These are phyloP conservation scores for Pyrenochaeta sp. DNA, from an alignment of 2,329 filamentous ascomycete species.

Conservation along the genomic window DNA sequence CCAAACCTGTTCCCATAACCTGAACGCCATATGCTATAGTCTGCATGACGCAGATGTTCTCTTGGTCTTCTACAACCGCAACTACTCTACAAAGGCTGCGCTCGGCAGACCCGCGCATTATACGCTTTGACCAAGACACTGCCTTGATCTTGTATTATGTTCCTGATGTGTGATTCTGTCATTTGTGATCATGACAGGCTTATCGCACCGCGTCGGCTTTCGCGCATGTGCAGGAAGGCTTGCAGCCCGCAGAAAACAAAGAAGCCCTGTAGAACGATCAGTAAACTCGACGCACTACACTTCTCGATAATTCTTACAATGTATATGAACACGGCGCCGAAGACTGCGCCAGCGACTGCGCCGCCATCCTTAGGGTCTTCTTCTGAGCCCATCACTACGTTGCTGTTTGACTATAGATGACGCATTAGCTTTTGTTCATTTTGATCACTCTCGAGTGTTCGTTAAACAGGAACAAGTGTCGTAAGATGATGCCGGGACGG, in stretches of 20 bases:
- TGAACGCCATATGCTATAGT: slow-evolving; percentile 31
- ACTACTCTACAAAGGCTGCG: background rate
- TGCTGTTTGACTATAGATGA: slow-evolving; percentile 68
- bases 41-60: background rate
- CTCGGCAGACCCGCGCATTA: too few relatives aligned
- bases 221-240: slow-evolving; percentile 83
- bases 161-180: background rate
- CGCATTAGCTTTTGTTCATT: slow-evolving; percentile 25
- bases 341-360: slow-evolving; percentile 84
- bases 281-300: background rate
- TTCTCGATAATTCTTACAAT: slow-evolving; percentile 68
- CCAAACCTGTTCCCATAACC: slow-evolving; percentile 1
- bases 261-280: slow-evolving; percentile 67
- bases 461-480: too few relatives aligned
- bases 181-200: slow-evolving; percentile 64
- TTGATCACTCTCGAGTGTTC: background rate
- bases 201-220: slow-evolving; percentile 85
- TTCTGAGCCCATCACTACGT: slow-evolving; percentile 80
- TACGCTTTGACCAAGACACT: background rate
- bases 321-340: slow-evolving; percentile 88
- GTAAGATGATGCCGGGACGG: too few relatives aligned
- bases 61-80: background rate
- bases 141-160: background rate
- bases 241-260: slow-evolving; percentile 91
- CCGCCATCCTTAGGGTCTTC: slow-evolving; percentile 75